Base-by-base conservation (phyloP, 2,329 filamentous ascomycete genomes). In the Dryadomyces quercus-mongolicae region DNA sequence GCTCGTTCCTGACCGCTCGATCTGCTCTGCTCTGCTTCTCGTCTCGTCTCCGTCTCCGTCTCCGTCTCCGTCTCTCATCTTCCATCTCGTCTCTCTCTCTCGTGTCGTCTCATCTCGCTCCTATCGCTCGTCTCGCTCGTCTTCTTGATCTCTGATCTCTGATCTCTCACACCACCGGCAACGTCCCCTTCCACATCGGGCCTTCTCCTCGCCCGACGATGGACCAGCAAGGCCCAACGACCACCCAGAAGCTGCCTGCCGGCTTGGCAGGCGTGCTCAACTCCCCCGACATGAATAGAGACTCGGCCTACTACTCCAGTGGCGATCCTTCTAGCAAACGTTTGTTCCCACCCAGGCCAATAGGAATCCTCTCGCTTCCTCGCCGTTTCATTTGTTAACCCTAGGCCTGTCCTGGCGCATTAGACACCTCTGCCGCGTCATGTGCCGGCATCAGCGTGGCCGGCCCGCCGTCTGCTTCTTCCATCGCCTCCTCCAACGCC, bases 261-360 rank as follows among this genome's bases (percentile, higher is more conserved):
- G 74, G 72, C 47, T 64, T 78, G 57, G 74, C 74, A 15, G 72
- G 71, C n/a, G 72, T 78, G 6, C 65, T 78, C 40, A 78, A 78
- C 60, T 66, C 70, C 25, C 70, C 73, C 6, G 74, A 77, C 49
- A 72, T 75, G 25, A 69, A 76, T 58, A 69, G 74, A 54, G 75
- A 78, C 60, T 77, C 74, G 49, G 74, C 74, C 9, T 78, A 78
- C 60, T 77, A 70, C 56, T 77, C 74, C 10, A 71, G 69, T 57
- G 71, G 69, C 18, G 71, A 75, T 63, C 68, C 70, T 45, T 73
- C 71, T 10, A 76, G 73, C 64, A 78, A 77, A 64, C 75, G 75
- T 78, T 61, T 63, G 73, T 70, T 44, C 44, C 51, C 44, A 31
- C 57, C 63, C 55, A 15, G 54, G 47, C 21, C 60, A 51, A 51